Base-by-base conservation (phyloP, 2,329 filamentous ascomycete species). In the Ophiostoma sp. region DNA sequence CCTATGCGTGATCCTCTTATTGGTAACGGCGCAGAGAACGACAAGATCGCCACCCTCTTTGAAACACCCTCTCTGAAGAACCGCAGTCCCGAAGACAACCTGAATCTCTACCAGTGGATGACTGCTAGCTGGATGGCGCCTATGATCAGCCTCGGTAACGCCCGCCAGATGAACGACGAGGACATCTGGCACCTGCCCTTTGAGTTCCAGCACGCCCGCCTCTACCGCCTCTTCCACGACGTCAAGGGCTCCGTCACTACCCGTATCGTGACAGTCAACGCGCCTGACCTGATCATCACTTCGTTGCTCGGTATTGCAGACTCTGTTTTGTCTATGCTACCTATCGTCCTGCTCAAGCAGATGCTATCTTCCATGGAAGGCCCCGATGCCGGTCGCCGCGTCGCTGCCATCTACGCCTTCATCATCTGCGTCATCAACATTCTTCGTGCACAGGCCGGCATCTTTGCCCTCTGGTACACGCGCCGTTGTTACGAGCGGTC, bases 51-150 rank as follows among this genome's bases (percentile, higher is more conserved):
- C 66, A 77, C 79, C 16, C 81, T 85, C 1, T 86, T 84, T 12
- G 71, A 73, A 38, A 68, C 72, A 3, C 86, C 90, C 0, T 87
- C 83, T 0, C 81, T 79, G 2, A 77, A 81, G 2, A 79, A 90
- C n/a, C 88, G 92, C 67, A 87, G 84, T 52, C 89, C 93, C 0
- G 93, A 97, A 76, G 93, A 97, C 73, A 87, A 90, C 71, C 76
- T 96, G 38, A 90, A 84, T 0, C 80, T 93, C 0, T 93, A 91
- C 84, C 90, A 93, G 72, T 97, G 92, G 78, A 90, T 94, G 85
- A 89, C 86, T 5, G 89, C 96, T 41, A 90, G 86, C 0, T 97
- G 93, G 93, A 89, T 96, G 79, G 81, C 81, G 0, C 89, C 92
- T 0, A 78, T 96, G 6, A 92, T 96, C 12, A 79, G 81, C 1